These are phyloP conservation scores for Phanerochaete sordida DNA, from an alignment of 768 basidiomycete species.

Conservation along the genomic window DNA sequence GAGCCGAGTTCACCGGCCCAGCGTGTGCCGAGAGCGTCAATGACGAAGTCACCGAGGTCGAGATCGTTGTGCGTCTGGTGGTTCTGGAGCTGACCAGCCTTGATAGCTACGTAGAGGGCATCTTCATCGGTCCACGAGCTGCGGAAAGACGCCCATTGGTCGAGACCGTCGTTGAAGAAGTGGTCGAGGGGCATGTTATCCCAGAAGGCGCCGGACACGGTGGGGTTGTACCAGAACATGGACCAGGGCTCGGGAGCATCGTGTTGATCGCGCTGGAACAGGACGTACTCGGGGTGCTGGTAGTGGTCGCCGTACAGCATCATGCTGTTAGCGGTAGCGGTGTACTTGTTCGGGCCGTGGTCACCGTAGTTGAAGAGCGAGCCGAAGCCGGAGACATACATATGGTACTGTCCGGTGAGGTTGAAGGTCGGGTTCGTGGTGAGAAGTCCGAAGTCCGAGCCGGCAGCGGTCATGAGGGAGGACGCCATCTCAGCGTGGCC, in stretches of 20 bases:
- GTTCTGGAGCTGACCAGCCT: slow-evolving; percentile 73
- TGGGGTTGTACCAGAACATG: slow-evolving; percentile 91
- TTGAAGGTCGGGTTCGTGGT: slow-evolving; percentile 65
- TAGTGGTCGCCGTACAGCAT: slow-evolving; percentile 72
- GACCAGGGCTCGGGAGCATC: slow-evolving; percentile 50
- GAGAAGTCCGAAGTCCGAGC: slow-evolving; percentile 74
- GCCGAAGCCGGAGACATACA: slow-evolving; percentile 83
- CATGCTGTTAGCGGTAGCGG: slow-evolving; percentile 88
- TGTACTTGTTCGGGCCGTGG: slow-evolving; percentile 92
- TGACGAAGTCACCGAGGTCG: slow-evolving; percentile 91
- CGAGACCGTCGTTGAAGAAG: slow-evolving; percentile 66
- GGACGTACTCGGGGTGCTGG: slow-evolving; percentile 66
- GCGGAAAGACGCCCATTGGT: slow-evolving; percentile 91
- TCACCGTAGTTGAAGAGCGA: slow-evolving; percentile 83
- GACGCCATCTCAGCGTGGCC: slow-evolving; percentile 88
- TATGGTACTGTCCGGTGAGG: slow-evolving; percentile 83
- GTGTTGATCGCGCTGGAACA: slow-evolving; percentile 87
- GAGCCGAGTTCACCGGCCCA: slow-evolving; percentile 96
- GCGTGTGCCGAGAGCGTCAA: slow-evolving; percentile 89
- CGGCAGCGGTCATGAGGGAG: slow-evolving; percentile 80
- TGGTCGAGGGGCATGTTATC: slow-evolving; percentile 77
- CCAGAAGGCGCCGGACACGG: slow-evolving; percentile 88
- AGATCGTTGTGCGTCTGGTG: slow-evolving; percentile 97
- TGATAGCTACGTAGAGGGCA: slow-evolving; percentile 84
- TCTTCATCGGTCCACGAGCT: slow-evolving; percentile 88